Evolutionary conservation across 2,329 filamentous ascomycete species (phyloP).

Genomic region (Ascochyta pisi): DNA sequence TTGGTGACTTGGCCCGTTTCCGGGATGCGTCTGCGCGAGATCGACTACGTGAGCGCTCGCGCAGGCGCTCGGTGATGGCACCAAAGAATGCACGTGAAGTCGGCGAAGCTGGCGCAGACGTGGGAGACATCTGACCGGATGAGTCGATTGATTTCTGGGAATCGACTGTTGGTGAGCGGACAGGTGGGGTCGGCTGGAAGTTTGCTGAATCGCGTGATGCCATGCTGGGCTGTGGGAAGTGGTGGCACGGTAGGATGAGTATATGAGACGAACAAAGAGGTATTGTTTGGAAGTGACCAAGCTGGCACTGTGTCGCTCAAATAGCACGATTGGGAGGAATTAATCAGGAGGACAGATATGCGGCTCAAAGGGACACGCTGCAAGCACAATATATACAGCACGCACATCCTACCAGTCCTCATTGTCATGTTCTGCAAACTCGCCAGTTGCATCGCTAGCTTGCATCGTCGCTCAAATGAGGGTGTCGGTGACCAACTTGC

Average conservation of each 20-base stretch:
- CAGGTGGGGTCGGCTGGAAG: slow-evolving; percentile 40
- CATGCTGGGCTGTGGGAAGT: slow-evolving; percentile 23
- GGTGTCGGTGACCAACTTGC: slow-evolving; percentile 17
- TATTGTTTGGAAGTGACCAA: not conserved
- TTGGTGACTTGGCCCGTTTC: slow-evolving; percentile 43
- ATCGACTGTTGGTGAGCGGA: slow-evolving; percentile 39
- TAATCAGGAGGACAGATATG: slow-evolving; percentile 29
- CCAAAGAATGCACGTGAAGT: slow-evolving; percentile 46
- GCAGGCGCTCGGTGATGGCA: slow-evolving; percentile 43
- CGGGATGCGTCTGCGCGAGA: slow-evolving; percentile 33
- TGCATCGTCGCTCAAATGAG: slow-evolving; percentile 14
- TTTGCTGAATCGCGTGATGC: slow-evolving; percentile 28
- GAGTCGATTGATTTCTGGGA: slow-evolving; percentile 38
- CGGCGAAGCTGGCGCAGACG: slow-evolving; percentile 29
- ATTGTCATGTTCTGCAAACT: slow-evolving; percentile 19
- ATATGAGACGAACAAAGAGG: not conserved
- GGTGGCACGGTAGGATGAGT: not conserved
- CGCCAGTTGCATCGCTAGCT: slow-evolving; percentile 9
- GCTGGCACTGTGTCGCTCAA: slow-evolving; percentile 6
- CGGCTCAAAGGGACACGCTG: slow-evolving; percentile 32
- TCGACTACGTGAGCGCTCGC: slow-evolving; percentile 44
- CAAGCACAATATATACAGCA: slow-evolving; percentile 27
- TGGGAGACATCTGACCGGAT: slow-evolving; percentile 34
- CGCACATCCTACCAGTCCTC: slow-evolving; percentile 13
- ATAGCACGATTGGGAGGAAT: slow-evolving; percentile 17